Percentiles rank a stretch among this genome's conserved stretches.
These are phyloP conservation scores for Paralagenidium karlingii DNA, from an alignment of 352 stramenopile genomes.

Conservation along the genomic window DNA sequence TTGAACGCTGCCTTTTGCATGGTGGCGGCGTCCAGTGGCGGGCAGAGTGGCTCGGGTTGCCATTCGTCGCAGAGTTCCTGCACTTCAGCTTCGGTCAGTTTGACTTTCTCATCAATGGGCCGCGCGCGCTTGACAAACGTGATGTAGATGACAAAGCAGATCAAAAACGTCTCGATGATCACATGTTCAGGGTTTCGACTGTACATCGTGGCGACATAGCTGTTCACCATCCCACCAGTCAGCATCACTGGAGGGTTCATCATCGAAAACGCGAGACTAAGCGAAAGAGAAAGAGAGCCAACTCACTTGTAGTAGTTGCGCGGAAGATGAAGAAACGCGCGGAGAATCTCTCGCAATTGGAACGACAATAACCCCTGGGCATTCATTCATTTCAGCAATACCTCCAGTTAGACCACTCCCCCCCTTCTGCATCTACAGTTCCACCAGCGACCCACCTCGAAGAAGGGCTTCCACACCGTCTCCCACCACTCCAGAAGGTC, in stretches of 20 bases:
- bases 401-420: background rate
- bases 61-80: slow-evolving; percentile 87
- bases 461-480: slow-evolving; percentile 63
- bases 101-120: slow-evolving; percentile 28
- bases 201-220: slow-evolving; percentile 74
- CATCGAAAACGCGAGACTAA: background rate
- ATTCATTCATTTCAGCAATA: background rate
- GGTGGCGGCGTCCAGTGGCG: slow-evolving; percentile 12
- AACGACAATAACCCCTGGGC: slow-evolving; percentile 46
- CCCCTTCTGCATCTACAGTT: background rate
- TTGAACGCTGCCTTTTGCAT: slow-evolving; percentile 20
- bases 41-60: slow-evolving; percentile 80
- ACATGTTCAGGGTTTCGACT: slow-evolving; percentile 88
- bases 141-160: slow-evolving; percentile 93
- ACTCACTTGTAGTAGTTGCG: slow-evolving; percentile 63
- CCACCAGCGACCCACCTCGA: slow-evolving; percentile 22
- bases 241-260: background rate
- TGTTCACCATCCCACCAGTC: too few species aligned
- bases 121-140: slow-evolving; percentile 80
- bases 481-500: slow-evolving; percentile 76
- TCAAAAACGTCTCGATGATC: slow-evolving; percentile 95
- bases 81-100: slow-evolving; percentile 80
- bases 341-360: slow-evolving; percentile 39
- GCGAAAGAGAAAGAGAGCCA: background rate
- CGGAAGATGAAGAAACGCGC: slow-evolving; percentile 40